phyloP scores from a whole-genome alignment of 2,329 filamentous ascomycete genomes.

The Microdochium nivale region DNA sequence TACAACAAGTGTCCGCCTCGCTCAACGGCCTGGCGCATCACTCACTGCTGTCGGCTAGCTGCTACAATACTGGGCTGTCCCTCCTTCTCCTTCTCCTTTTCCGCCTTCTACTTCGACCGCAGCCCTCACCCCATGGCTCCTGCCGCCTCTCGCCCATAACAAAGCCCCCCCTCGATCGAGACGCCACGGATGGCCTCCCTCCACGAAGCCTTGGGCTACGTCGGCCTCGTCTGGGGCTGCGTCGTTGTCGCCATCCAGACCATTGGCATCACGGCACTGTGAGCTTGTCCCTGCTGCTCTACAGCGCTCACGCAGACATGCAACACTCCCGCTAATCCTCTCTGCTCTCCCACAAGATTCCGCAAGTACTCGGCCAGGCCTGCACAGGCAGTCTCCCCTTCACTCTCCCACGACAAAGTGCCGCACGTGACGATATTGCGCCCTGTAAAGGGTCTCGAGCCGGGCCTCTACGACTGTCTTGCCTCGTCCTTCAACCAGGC shows the following conservation, averaged over 20 bases:
- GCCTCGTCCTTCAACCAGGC: conserved; percentile 75
- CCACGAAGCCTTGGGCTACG: conserved; percentile 27
- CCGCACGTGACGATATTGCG: conserved; percentile 87
- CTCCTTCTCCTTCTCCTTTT: too few relatives aligned
- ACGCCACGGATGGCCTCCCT: background rate
- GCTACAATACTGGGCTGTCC: too few relatives aligned
- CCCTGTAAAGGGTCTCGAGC: conserved; percentile 87
- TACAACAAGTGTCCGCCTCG: too few relatives aligned
- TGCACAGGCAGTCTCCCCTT: conserved; percentile 39
- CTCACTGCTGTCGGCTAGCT: too few relatives aligned
- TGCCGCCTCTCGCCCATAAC: background rate
- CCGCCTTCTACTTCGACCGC: conserved; percentile 13
- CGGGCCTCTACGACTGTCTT: conserved; percentile 84
- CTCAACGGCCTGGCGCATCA: too few relatives aligned
- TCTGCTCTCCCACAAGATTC: conserved; percentile 29
- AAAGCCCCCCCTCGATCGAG: background rate
- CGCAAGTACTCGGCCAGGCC: conserved; percentile 42
- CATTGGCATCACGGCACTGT: conserved; percentile 51
- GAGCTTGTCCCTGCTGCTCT: conserved; percentile 11
- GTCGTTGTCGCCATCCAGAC: conserved; percentile 43
- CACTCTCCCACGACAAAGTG: conserved; percentile 42
- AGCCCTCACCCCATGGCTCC: background rate
- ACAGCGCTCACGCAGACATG: background rate
- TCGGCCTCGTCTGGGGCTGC: conserved; percentile 44
- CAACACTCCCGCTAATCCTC: conserved; percentile 2